phyloP scores from a whole-genome alignment of 208 protist genomes.

The Crithidia thermophila region DNA sequence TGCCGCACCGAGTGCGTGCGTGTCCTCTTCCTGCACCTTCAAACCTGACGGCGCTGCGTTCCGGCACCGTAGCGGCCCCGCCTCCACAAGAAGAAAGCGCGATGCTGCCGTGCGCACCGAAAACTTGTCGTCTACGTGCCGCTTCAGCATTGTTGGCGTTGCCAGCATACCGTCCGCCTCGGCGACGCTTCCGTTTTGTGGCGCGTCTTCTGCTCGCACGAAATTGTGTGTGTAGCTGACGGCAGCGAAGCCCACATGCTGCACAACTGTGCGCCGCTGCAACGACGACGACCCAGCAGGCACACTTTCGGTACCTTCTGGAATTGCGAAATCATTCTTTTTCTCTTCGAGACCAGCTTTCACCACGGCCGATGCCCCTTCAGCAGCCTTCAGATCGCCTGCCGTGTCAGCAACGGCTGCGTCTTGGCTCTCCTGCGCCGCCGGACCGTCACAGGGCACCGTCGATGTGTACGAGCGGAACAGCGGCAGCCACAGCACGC shows the following conservation, averaged over 20 bases:
- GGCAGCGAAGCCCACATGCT: constrained; percentile 43
- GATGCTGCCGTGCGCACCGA: neutral
- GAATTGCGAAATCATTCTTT: too few relatives aligned
- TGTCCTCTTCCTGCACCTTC: too few relatives aligned
- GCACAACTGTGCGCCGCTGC: too few relatives aligned
- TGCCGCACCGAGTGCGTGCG: too few relatives aligned
- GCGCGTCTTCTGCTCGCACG: neutral
- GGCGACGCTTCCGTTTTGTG: too few relatives aligned
- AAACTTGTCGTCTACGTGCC: too few relatives aligned
- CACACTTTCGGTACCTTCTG: too few relatives aligned
- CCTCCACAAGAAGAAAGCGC: constrained; percentile 14
- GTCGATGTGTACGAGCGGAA: constrained; percentile 10
- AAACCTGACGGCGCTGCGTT: neutral
- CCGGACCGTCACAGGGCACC: neutral
- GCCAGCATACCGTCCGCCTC: neutral
- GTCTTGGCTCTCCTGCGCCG: too few relatives aligned
- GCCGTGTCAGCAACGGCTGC: too few relatives aligned
- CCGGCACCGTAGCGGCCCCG: constrained; percentile 14
- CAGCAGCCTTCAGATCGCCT: too few relatives aligned
- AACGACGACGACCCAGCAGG: neutral
- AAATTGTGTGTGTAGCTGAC: constrained; percentile 61
- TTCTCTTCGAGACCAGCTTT: too few relatives aligned
- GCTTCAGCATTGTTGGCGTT: neutral
- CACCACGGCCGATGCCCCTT: too few relatives aligned
- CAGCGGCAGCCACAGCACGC: constrained; percentile 36